Percentiles rank a stretch among this genome's conserved stretches.
Conservation (phyloP, 768 basidiomycete genomes). For the Tulasnella sp. region DNA sequence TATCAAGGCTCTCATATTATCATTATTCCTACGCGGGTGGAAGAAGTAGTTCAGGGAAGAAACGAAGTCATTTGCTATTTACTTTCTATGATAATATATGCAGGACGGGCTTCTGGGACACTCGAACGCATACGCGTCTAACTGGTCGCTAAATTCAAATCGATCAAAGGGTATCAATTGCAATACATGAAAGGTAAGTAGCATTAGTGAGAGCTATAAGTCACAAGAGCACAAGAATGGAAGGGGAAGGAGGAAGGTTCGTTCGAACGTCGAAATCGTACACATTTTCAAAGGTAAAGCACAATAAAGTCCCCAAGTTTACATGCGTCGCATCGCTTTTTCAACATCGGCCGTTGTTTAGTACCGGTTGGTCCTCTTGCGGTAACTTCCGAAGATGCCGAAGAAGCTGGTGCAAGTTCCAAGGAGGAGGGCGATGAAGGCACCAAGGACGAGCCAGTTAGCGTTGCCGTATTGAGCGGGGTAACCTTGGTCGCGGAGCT, state of each 20-base stretch:
- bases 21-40: background rate
- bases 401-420: constrained; percentile 64
- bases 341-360: background rate
- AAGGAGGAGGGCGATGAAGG: constrained; percentile 60
- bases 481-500: constrained; percentile 45
- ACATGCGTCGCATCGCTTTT: background rate
- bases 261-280: constrained; percentile 3
- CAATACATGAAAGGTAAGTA: background rate
- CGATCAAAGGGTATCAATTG: background rate
- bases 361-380: background rate
- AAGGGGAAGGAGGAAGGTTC: background rate
- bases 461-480: constrained; percentile 68
- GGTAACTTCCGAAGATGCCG: constrained; percentile 64
- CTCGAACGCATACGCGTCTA: background rate
- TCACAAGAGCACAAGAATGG: background rate
- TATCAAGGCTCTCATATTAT: background rate
- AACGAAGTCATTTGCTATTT: background rate
- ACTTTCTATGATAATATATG: background rate
- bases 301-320: background rate
- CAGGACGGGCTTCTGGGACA: background rate
- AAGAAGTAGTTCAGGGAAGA: background rate
- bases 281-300: background rate
- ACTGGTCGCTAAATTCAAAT: background rate
- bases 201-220: constrained; percentile 8
- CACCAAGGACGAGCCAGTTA: constrained; percentile 76